These are phyloP conservation scores for Paspalum notatum DNA, from an alignment of 176 grass and related monocot genomes.

Conservation along the genomic window DNA sequence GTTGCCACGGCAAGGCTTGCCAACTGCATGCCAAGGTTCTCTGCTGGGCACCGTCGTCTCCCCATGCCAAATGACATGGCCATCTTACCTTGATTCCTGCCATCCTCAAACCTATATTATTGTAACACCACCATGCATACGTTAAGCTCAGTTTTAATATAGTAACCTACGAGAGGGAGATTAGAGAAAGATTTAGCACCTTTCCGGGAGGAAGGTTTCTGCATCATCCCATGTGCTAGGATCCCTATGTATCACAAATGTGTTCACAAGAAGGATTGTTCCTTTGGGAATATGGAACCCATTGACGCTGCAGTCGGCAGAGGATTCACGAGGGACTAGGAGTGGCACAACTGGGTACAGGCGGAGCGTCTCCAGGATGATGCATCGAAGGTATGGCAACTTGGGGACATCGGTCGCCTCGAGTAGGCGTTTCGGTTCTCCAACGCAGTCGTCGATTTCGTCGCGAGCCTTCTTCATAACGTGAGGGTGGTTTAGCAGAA, in stretches of 20 bases:
- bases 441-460: neutral
- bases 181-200: neutral
- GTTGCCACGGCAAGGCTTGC: neutral
- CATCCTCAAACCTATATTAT: neutral
- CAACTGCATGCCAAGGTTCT: constrained; percentile 27
- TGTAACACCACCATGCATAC: no score
- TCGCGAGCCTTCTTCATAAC: constrained; percentile 4
- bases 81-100: neutral
- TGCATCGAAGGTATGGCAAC: neutral
- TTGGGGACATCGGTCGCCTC: neutral
- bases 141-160: neutral
- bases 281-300: constrained; percentile 1
- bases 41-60: constrained; percentile 20
- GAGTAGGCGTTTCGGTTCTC: neutral
- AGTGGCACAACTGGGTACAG: neutral
- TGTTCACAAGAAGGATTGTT: neutral
- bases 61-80: constrained; percentile 9
- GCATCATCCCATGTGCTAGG: constrained; percentile 4
- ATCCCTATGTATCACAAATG: neutral
- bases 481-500: neutral
- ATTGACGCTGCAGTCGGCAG: neutral
- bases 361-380: constrained; percentile 11
- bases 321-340: neutral
- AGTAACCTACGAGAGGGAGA: neutral
- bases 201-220: neutral